Conservation (phyloP, 768 basidiomycete genomes). For the Candolleomyces aberdarensis region DNA sequence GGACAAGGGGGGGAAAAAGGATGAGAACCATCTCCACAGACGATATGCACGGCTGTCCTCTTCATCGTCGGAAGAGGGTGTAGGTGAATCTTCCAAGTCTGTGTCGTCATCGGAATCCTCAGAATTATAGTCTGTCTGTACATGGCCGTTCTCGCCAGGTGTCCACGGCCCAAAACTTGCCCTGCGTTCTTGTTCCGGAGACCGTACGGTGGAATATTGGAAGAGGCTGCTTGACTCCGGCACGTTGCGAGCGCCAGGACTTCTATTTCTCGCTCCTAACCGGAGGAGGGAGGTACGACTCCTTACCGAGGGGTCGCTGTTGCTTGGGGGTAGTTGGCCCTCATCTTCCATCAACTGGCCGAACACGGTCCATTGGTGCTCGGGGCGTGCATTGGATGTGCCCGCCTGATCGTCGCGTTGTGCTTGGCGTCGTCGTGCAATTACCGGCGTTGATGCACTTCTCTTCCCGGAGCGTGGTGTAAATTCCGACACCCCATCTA, state of each 20-base stretch:
- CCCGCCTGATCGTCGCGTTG: background rate
- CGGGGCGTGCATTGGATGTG: background rate
- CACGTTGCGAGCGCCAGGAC: no score
- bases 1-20: conserved; percentile 35
- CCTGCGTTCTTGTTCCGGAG: background rate
- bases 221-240: no score
- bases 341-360: conserved; percentile 71
- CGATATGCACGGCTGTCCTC: background rate
- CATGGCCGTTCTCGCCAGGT: background rate
- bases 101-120: background rate
- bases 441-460: conserved; percentile 4
- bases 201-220: background rate
- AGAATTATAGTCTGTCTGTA: conserved; percentile 6
- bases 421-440: background rate
- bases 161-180: background rate
- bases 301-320: conserved; percentile 2
- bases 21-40: background rate
- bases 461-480: background rate
- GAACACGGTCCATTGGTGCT: conserved; percentile 63
- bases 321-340: conserved; percentile 33
- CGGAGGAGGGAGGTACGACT: no score
- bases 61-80: background rate
- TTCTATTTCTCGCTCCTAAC: no score
- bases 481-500: background rate
- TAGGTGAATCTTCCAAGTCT: background rate